Evolutionary conservation across 2,329 filamentous ascomycete species (phyloP).

Genomic region (Alternaria gaisen): DNA sequence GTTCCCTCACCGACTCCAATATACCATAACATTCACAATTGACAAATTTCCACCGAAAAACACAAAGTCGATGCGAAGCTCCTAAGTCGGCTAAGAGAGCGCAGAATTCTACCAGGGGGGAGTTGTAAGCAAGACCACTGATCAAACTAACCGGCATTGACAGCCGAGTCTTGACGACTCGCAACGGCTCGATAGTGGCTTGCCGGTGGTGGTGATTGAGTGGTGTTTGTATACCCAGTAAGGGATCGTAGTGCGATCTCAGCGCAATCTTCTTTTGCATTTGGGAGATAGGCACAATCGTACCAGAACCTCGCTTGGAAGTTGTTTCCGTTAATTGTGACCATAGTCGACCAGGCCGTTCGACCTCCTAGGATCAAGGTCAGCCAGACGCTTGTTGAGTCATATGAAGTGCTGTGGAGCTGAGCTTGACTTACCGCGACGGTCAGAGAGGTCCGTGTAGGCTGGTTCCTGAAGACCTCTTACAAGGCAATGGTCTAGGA

Average conservation of each 20-base stretch:
- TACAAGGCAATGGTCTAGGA: slow-evolving; percentile 44
- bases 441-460: slow-evolving; percentile 50
- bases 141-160: slow-evolving; percentile 5
- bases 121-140: background rate
- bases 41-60: background rate
- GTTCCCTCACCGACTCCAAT: background rate
- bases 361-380: slow-evolving; percentile 40
- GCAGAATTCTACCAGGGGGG: background rate
- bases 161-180: slow-evolving; percentile 9
- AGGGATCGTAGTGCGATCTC: slow-evolving; percentile 42
- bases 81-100: background rate
- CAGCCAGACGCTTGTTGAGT: slow-evolving; percentile 1
- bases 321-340: slow-evolving; percentile 33
- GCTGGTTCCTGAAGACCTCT: slow-evolving; percentile 36
- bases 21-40: background rate
- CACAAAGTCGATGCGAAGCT: background rate
- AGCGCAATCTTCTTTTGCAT: slow-evolving; percentile 50
- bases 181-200: slow-evolving; percentile 29
- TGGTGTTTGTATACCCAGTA: slow-evolving; percentile 29
- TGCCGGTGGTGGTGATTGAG: slow-evolving; percentile 34
- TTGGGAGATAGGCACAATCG: slow-evolving; percentile 43
- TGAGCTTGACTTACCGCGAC: slow-evolving; percentile 39
- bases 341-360: slow-evolving; percentile 49
- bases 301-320: slow-evolving; percentile 51
- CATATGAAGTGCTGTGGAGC: background rate